These are phyloP conservation scores for Phylloporus sp. DNA, from an alignment of 768 basidiomycete genomes.

Conservation along the genomic window DNA sequence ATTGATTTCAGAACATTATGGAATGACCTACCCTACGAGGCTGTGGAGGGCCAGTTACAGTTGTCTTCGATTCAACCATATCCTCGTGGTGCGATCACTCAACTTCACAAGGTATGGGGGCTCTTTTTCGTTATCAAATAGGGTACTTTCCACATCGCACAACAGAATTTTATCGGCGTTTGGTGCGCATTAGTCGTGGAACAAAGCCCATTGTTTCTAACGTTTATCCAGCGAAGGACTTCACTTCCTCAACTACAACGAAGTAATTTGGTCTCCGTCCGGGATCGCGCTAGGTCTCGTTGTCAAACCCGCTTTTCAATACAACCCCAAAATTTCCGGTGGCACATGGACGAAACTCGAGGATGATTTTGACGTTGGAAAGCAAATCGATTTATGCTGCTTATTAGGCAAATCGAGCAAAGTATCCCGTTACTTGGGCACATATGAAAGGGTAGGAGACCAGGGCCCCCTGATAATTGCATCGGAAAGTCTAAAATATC, in stretches of 20 bases:
- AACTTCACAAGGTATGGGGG: conserved; percentile 16
- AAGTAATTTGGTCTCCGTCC: conserved; percentile 21
- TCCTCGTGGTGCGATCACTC: neutral
- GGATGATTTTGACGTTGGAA: conserved; percentile 8
- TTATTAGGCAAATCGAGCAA: neutral
- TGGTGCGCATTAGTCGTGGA: conserved; percentile 7
- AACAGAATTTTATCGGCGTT: conserved; percentile 2
- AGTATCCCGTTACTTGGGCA: conserved; percentile 20
- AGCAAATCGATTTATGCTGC: conserved; percentile 21
- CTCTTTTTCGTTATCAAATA: neutral
- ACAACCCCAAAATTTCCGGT: conserved; percentile 18
- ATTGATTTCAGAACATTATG: conserved; percentile 14
- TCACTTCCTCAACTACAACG: conserved; percentile 9
- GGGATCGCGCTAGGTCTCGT: conserved; percentile 26
- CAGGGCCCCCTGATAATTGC: conserved; percentile 12
- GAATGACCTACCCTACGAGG: conserved; percentile 5
- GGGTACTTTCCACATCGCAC: neutral
- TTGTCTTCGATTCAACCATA: conserved; percentile 6
- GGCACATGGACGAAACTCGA: conserved; percentile 17
- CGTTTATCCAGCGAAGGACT: conserved; percentile 7
- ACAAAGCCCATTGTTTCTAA: neutral
- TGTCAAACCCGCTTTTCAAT: conserved; percentile 22
- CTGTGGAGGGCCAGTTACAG: conserved; percentile 10
- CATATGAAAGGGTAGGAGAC: conserved; percentile 21
- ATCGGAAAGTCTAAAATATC: conserved; percentile 4